Evolutionary conservation across 768 basidiomycete species (phyloP).

Genomic region (Leccinum rimulosum): DNA sequence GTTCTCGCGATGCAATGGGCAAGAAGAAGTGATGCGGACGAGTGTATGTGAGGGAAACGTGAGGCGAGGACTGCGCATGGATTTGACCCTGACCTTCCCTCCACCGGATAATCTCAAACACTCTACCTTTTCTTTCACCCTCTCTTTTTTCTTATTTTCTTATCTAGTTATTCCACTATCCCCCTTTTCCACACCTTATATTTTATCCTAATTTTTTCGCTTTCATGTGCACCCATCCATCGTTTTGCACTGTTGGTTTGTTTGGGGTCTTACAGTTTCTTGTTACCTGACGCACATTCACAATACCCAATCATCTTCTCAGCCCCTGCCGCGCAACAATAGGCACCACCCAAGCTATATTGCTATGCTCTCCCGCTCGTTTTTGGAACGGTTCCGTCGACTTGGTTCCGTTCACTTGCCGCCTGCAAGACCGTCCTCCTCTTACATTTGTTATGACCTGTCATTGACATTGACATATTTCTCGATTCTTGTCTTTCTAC

Average conservation of each 20-base stretch:
- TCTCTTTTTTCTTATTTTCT: slow-evolving; percentile 27
- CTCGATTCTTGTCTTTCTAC: slow-evolving; percentile 13
- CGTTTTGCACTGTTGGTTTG: slow-evolving; percentile 17
- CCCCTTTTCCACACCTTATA: slow-evolving; percentile 21
- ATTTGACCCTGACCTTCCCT: slow-evolving; percentile 15
- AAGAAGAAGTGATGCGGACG: slow-evolving; percentile 7
- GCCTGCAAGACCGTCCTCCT: slow-evolving; percentile 10
- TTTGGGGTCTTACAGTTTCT: slow-evolving; percentile 16
- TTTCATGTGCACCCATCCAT: slow-evolving; percentile 20
- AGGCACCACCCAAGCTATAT: slow-evolving; percentile 21
- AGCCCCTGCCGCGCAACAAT: slow-evolving; percentile 19
- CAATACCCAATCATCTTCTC: slow-evolving; percentile 22
- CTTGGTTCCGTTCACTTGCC: slow-evolving; percentile 10
- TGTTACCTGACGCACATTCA: slow-evolving; percentile 23
- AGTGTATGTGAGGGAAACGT: slow-evolving; percentile 6
- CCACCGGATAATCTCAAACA: slow-evolving; percentile 21
- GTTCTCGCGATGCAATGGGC: slow-evolving; percentile 6
- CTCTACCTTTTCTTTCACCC: slow-evolving; percentile 19
- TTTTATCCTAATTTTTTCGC: slow-evolving; percentile 25
- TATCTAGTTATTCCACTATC: slow-evolving; percentile 29
- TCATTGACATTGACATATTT: slow-evolving; percentile 21
- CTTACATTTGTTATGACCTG: slow-evolving; percentile 19
- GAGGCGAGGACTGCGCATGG: slow-evolving; percentile 16
- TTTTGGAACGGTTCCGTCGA: slow-evolving; percentile 17
- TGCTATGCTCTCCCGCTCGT: slow-evolving; percentile 27